Base-by-base conservation (phyloP, 148 eudicot genomes). In the Fagopyrum esculentum region DNA sequence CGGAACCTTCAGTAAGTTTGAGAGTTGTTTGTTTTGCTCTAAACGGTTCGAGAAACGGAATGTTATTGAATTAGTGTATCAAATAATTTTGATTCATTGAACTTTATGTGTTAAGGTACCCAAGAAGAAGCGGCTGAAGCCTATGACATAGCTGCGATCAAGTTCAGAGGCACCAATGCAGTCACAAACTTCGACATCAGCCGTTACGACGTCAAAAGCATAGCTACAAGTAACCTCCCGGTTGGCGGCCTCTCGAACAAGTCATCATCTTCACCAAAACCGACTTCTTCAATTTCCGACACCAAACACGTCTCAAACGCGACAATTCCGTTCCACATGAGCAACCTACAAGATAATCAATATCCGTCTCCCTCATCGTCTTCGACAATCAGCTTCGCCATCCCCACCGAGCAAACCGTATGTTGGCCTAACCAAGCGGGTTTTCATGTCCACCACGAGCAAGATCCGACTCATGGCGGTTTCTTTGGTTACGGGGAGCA, bases 111-210 rank as follows among this genome's bases (percentile, higher is more conserved):
- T 66, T 3, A 54, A 88, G 98, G 90, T 79, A 93, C 98, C 50
- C 97, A 93, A 82, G 98, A 93, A 76, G 98, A 93, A 84, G 98
- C 98, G 2, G 98, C 98, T 0, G 98, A 93, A 77, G 98, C 98
- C 1, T 93, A 93, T 17, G 98, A 93, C 83, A 93, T 93, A 40
- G 98, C 98, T 0, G 96, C 98, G 15, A 93, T 93, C 49, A 93
- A 93, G 61, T 93, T 93, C 80, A 79, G 98, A 35, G 98, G 98
- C 47, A 84, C 87, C 7, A 93, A 87, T 6, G 98, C 98, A 0
- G 98, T 93, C 54, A 93, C 98, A 68, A 93, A 93, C 79, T 93
- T 93, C 54, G 98, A 93, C 87, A 91, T 93, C 78, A 89, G 89
- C 76, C 90, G 98, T 6, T 93, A 93, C 49, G 97, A 93, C 59